A percentile compares a stretch with the other conserved stretches of the same genome.
These are phyloP conservation scores for Pseudocercospora fuligena DNA, from an alignment of 2,329 filamentous ascomycete genomes.

Conservation along the genomic window DNA sequence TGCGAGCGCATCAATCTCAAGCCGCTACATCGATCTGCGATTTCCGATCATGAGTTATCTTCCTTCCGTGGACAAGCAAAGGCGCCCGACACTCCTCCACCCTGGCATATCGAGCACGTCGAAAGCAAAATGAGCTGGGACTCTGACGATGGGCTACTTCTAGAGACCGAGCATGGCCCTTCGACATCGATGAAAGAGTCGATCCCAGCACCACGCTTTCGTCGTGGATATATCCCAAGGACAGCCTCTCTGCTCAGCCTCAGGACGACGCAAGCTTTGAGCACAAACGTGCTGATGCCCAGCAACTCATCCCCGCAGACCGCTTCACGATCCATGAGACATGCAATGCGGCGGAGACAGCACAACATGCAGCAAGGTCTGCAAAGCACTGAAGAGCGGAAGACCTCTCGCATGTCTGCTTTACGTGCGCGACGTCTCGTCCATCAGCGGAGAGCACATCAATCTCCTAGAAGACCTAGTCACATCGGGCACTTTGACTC, in stretches of 20 bases:
- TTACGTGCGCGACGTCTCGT: background rate
- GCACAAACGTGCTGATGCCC: background rate
- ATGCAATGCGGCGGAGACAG: background rate
- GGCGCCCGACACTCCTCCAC: constrained; percentile 24
- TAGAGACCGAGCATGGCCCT: background rate
- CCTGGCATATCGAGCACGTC: constrained; percentile 10
- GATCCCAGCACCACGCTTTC: background rate
- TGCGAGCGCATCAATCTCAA: constrained; percentile 8
- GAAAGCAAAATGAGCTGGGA: constrained; percentile 14
- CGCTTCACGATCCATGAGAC: background rate
- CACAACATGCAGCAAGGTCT: background rate
- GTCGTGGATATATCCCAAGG: background rate
- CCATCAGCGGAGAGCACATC: background rate
- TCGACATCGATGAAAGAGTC: background rate
- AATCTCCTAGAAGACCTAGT: background rate
- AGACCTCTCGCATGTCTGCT: background rate
- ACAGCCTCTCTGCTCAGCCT: background rate
- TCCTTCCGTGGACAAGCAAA: constrained; percentile 3
- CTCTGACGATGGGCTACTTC: background rate
- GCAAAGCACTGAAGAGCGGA: background rate
- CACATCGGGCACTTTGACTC: background rate
- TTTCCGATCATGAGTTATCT: constrained; percentile 13
- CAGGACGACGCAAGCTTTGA: background rate
- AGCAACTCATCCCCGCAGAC: no score
- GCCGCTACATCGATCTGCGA: background rate